phyloP scores from a whole-genome alignment of 176 grass and related monocot species.

The Oryza australiensis region DNA sequence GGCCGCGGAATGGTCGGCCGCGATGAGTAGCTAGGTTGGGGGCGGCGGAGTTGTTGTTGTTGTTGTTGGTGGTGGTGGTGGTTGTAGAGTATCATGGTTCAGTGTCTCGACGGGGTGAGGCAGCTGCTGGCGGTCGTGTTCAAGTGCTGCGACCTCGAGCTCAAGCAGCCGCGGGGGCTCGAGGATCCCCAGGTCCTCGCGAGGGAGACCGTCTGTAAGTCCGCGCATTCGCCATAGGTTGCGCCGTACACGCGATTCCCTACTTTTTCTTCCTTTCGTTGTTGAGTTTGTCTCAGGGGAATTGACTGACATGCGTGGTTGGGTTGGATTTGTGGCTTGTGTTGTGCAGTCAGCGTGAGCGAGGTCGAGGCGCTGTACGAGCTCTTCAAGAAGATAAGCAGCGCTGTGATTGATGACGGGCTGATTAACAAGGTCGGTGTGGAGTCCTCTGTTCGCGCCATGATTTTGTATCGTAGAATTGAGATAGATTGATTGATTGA shows the following conservation, averaged over 20 bases:
- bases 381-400: slow-evolving; percentile 92
- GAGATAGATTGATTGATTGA: not conserved
- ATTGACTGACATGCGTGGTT: not conserved
- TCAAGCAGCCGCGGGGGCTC: slow-evolving; percentile 68
- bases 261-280: not conserved
- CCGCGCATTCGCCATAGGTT: not conserved
- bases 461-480: not conserved
- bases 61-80: not conserved
- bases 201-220: slow-evolving; percentile 93
- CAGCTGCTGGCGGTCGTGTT: slow-evolving; percentile 71
- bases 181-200: slow-evolving; percentile 77
- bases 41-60: not conserved
- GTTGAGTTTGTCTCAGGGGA: not conserved
- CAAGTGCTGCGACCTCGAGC: slow-evolving; percentile 80
- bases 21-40: not conserved
- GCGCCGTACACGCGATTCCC: not conserved
- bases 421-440: slow-evolving; percentile 79
- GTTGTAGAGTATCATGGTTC: slow-evolving; percentile 64
- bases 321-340: not conserved
- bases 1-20: slow-evolving; percentile 32
- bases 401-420: slow-evolving; percentile 78
- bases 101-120: slow-evolving; percentile 81
- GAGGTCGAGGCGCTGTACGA: slow-evolving; percentile 85
- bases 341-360: slow-evolving; percentile 72
- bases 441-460: not conserved